These are phyloP conservation scores for Excoecaria agallocha DNA, from an alignment of 345 rosid species.

Conservation along the genomic window DNA sequence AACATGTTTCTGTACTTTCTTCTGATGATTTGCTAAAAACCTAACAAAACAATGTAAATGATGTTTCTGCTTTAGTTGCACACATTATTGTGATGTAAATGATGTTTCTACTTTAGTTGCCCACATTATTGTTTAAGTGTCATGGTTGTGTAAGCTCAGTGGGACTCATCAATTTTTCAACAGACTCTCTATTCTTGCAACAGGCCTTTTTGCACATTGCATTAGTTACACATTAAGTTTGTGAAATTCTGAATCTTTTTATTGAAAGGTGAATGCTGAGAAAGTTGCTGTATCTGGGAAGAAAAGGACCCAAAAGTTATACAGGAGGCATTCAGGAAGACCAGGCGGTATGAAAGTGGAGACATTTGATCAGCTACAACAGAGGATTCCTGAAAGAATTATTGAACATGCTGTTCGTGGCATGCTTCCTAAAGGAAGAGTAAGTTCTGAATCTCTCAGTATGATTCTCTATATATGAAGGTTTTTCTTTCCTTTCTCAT, in stretches of 20 bases:
- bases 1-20: not conserved
- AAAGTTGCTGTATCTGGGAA: slow-evolving; percentile 94
- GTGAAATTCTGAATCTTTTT: slow-evolving; percentile 3
- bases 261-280: slow-evolving; percentile 83
- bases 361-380: slow-evolving; percentile 82
- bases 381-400: slow-evolving; percentile 95
- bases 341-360: slow-evolving; percentile 98
- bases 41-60: not conserved
- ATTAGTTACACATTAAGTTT: not conserved
- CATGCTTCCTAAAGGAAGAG: slow-evolving; percentile 99
- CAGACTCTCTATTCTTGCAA: not conserved
- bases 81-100: not conserved
- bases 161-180: not conserved
- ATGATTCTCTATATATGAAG: not conserved
- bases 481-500: not conserved
- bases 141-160: slow-evolving; percentile 1
- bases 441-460: slow-evolving; percentile 34
- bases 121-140: not conserved
- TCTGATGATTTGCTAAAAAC: not conserved
- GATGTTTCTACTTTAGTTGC: not conserved
- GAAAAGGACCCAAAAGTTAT: slow-evolving; percentile 88
- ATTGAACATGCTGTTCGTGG: slow-evolving; percentile 97
- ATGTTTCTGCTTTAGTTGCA: not conserved
- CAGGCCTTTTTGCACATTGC: not conserved
- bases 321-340: slow-evolving; percentile 98